phyloP scores from a whole-genome alignment of 495 filamentous ascomycete species.

The Tuber indicum region DNA sequence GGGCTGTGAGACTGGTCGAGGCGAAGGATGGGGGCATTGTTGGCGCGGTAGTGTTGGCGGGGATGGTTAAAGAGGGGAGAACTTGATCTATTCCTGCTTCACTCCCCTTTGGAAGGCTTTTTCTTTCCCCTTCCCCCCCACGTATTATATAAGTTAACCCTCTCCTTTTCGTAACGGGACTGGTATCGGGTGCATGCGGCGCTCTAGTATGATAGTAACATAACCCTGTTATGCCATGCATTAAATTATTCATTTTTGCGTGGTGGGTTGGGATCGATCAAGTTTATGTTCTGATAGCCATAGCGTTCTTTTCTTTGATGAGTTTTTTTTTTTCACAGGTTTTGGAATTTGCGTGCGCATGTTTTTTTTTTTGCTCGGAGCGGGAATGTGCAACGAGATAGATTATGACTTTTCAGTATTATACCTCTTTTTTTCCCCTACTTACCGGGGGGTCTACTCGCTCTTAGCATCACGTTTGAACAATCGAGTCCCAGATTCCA shows the following conservation, averaged over 20 bases:
- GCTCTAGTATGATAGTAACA: neutral
- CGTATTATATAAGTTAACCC: neutral
- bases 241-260: neutral
- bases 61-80: constrained; percentile 43
- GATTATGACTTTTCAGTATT: neutral
- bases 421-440: neutral
- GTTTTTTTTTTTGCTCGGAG: neutral
- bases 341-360: neutral
- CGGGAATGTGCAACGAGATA: neutral
- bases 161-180: neutral
- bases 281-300: neutral
- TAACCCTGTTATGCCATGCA: neutral
- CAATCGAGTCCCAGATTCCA: neutral
- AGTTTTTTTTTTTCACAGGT: neutral
- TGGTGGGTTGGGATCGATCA: neutral
- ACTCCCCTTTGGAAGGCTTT: too few species aligned
- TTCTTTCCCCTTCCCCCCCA: neutral
- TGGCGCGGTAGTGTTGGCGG: constrained; percentile 55
- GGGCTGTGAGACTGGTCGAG: constrained; percentile 47
- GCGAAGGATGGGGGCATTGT: constrained; percentile 53
- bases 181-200: neutral
- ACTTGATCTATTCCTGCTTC: constrained; percentile 10
- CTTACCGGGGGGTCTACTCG: neutral
- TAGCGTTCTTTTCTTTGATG: neutral
- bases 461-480: neutral